These are phyloP conservation scores for Auricularia heimuer DNA, from an alignment of 768 basidiomycete genomes.

Conservation along the genomic window DNA sequence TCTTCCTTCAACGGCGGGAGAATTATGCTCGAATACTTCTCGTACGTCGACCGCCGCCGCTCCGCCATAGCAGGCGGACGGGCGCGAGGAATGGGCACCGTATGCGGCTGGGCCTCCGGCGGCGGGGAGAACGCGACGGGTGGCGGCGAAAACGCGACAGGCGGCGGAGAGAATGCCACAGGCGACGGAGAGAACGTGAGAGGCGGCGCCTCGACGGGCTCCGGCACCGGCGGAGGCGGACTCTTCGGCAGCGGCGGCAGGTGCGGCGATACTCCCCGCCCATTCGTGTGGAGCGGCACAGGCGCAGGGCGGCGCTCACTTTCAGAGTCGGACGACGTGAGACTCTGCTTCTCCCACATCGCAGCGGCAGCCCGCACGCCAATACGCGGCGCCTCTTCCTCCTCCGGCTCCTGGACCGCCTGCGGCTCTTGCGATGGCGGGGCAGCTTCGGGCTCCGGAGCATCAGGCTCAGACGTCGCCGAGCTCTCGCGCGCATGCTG, in stretches of 20 bases:
- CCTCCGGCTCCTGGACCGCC: neutral
- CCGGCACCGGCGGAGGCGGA: neutral
- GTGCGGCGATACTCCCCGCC: no score
- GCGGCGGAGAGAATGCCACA: neutral
- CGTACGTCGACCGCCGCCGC: slow-evolving; percentile 56
- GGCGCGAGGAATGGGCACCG: neutral
- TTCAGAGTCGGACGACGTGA: neutral
- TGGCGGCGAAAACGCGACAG: neutral
- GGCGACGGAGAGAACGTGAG: no score
- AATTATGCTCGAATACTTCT: slow-evolving; percentile 51
- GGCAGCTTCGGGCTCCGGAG: neutral
- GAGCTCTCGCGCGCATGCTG: slow-evolving; percentile 12
- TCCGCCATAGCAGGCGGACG: slow-evolving; percentile 29
- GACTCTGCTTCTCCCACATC: slow-evolving; percentile 8
- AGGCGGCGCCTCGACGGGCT: neutral
- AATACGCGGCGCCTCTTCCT: slow-evolving; percentile 7
- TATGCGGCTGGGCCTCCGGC: neutral
- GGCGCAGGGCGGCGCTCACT: neutral
- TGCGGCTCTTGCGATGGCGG: neutral
- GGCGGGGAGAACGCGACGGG: neutral
- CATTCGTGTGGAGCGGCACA: neutral
- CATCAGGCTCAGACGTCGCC: slow-evolving; percentile 5
- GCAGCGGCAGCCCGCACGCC: slow-evolving; percentile 11
- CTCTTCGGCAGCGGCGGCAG: neutral
- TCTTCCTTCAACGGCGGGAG: slow-evolving; percentile 64